A percentile compares a stretch with the other conserved stretches of the same genome.
These are phyloP conservation scores for Zygosaccharomyces siamensis DNA, from an alignment of 805 yeast species.

Conservation along the genomic window DNA sequence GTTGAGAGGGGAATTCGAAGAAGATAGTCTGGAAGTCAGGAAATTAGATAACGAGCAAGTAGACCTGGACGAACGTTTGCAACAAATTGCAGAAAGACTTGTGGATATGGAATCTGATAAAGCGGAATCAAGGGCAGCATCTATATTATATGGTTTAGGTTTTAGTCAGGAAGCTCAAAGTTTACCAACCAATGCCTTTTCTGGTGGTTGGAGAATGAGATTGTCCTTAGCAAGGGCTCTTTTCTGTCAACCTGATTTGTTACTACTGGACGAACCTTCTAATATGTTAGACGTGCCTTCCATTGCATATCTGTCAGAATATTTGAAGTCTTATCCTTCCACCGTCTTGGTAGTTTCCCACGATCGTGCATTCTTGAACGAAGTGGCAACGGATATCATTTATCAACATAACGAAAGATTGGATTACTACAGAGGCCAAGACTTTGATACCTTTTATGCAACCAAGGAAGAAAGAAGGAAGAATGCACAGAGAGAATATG, in stretches of 20 bases:
- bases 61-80: slow-evolving; percentile 73
- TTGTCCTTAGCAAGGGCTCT: slow-evolving; percentile 95
- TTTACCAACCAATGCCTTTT: slow-evolving; percentile 80
- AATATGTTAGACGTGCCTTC: slow-evolving; percentile 99
- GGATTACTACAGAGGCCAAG: slow-evolving; percentile 91
- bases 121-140: slow-evolving; percentile 96
- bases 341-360: slow-evolving; percentile 96
- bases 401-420: slow-evolving; percentile 96
- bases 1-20: slow-evolving; percentile 67
- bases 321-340: slow-evolving; percentile 83
- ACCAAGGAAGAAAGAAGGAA: slow-evolving; percentile 94
- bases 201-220: slow-evolving; percentile 99
- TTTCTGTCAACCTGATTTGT: slow-evolving; percentile 92
- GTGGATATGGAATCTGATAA: slow-evolving; percentile 94
- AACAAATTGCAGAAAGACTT: slow-evolving; percentile 75
- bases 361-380: slow-evolving; percentile 94
- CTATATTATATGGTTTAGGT: slow-evolving; percentile 88
- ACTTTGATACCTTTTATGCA: slow-evolving; percentile 87
- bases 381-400: slow-evolving; percentile 96
- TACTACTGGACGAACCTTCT: slow-evolving; percentile 95
- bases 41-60: slow-evolving; percentile 85
- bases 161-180: slow-evolving; percentile 83
- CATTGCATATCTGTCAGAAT: slow-evolving; percentile 85
- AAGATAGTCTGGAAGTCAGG: slow-evolving; percentile 65
- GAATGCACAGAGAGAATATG: slow-evolving; percentile 91